phyloP scores from a whole-genome alignment of 2,329 filamentous ascomycete genomes.

The Aciculosporium take region DNA sequence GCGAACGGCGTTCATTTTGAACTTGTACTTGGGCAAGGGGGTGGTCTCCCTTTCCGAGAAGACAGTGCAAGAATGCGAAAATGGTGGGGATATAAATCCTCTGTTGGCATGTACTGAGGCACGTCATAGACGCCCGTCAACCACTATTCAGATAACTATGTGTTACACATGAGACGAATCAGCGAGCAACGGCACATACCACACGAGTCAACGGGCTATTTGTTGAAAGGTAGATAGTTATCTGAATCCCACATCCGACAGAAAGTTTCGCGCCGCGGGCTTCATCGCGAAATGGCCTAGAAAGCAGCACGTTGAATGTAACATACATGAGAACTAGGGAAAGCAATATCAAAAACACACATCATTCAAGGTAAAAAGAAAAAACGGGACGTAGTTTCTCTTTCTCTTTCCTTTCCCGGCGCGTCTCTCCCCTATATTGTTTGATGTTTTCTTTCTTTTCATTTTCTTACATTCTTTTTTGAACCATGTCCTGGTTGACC shows the following conservation, averaged over 20 bases:
- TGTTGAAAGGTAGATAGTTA: too few species aligned
- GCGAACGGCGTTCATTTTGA: conserved; percentile 8
- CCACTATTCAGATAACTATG: too few species aligned
- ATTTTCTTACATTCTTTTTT: neutral
- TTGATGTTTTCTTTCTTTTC: neutral
- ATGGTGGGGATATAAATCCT: neutral
- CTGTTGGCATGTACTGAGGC: neutral
- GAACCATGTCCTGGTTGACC: too few species aligned
- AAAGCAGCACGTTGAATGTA: too few species aligned
- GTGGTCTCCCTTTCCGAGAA: neutral
- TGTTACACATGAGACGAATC: too few species aligned
- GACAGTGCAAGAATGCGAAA: neutral
- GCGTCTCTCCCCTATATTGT: neutral
- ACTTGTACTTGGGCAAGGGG: neutral
- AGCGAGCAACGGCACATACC: neutral
- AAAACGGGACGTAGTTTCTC: neutral
- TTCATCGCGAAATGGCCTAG: too few species aligned
- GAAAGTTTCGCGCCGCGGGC: too few species aligned
- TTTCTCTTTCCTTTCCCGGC: neutral
- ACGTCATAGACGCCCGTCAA: too few species aligned
- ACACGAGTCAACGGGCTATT: too few species aligned
- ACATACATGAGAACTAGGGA: neutral
- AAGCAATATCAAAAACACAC: neutral
- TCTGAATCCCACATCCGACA: too few species aligned
- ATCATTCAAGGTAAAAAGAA: too few species aligned